These are phyloP conservation scores for Podochytrium sp. DNA, from an alignment of 192 early-diverging fungal genomes.

Conservation along the genomic window DNA sequence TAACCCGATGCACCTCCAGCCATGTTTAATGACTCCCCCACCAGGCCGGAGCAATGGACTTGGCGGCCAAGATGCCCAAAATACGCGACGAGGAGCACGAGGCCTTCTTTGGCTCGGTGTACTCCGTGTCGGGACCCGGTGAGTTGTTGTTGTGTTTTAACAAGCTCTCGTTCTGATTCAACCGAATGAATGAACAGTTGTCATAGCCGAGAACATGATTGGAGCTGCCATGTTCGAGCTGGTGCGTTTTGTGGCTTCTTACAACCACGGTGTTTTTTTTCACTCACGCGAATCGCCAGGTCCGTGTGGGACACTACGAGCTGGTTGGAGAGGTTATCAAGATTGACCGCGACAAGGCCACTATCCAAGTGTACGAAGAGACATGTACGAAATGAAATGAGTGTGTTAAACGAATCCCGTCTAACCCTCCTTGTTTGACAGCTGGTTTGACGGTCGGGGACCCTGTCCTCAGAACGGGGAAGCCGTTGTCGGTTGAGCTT, in stretches of 20 bases:
- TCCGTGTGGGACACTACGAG: constrained; percentile 96
- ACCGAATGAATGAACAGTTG: constrained; percentile 61
- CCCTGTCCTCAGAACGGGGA: constrained; percentile 96
- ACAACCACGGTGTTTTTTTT: neutral
- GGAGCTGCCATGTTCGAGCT: constrained; percentile 98
- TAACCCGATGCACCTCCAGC: too few species aligned
- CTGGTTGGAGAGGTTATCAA: constrained; percentile 99
- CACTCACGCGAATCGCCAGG: constrained; percentile 63
- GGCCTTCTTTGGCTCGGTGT: constrained; percentile 88
- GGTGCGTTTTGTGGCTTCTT: constrained; percentile 56
- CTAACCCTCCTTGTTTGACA: constrained; percentile 30
- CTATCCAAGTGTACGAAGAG: constrained; percentile 99
- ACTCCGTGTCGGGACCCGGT: constrained; percentile 98
- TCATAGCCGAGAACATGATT: constrained; percentile 97
- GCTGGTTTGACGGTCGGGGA: constrained; percentile 98
- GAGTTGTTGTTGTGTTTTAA: constrained; percentile 15
- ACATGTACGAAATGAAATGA: constrained; percentile 62
- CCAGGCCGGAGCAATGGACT: constrained; percentile 78
- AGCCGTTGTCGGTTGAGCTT: constrained; percentile 97
- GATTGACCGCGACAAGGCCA: constrained; percentile 99
- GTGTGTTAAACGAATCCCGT: too few species aligned
- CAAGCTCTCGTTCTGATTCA: neutral
- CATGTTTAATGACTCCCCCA: too few species aligned
- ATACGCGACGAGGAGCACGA: constrained; percentile 89
- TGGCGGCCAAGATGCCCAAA: constrained; percentile 80